Percentiles rank a stretch among this genome's conserved stretches.
These are phyloP conservation scores for Phaeotremella skinneri DNA, from an alignment of 768 basidiomycete genomes.

Conservation along the genomic window DNA sequence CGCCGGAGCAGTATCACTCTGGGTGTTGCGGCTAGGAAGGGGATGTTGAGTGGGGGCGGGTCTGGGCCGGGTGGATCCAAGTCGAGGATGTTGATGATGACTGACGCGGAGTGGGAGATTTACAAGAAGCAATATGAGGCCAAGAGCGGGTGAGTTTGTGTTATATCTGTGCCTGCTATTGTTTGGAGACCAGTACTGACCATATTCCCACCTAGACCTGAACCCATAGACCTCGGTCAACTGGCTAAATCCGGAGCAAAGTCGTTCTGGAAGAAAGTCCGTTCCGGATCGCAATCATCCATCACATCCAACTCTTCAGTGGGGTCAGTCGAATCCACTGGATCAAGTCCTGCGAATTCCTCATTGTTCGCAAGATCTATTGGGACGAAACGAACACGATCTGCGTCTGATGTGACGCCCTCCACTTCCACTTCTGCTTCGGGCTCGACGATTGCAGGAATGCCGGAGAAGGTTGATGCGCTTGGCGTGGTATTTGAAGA, in stretches of 20 bases:
- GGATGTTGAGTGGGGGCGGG: slow-evolving; percentile 34
- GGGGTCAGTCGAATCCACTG: neutral
- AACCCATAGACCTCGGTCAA: slow-evolving; percentile 43
- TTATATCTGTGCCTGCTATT: neutral
- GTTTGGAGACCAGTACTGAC: neutral
- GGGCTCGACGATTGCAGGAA: neutral
- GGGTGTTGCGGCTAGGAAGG: slow-evolving; percentile 43
- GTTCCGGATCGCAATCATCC: slow-evolving; percentile 21
- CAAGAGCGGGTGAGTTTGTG: slow-evolving; percentile 21
- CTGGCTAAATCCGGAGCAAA: slow-evolving; percentile 36
- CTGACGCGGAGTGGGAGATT: slow-evolving; percentile 42
- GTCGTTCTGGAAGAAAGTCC: slow-evolving; percentile 45
- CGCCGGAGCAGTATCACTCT: slow-evolving; percentile 42
- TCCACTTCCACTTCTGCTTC: neutral
- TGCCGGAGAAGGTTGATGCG: neutral
- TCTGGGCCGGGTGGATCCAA: slow-evolving; percentile 4
- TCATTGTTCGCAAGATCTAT: neutral
- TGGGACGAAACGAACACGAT: neutral
- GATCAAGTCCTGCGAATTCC: slow-evolving; percentile 3
- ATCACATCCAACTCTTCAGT: neutral
- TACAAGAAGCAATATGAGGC: slow-evolving; percentile 36
- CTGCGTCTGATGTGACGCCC: neutral
- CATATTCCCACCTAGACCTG: slow-evolving; percentile 1
- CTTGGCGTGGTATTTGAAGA: neutral
- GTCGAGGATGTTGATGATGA: slow-evolving; percentile 23